Conservation (phyloP, 2,329 filamentous ascomycete genomes). For the Aspergillus candidus region DNA sequence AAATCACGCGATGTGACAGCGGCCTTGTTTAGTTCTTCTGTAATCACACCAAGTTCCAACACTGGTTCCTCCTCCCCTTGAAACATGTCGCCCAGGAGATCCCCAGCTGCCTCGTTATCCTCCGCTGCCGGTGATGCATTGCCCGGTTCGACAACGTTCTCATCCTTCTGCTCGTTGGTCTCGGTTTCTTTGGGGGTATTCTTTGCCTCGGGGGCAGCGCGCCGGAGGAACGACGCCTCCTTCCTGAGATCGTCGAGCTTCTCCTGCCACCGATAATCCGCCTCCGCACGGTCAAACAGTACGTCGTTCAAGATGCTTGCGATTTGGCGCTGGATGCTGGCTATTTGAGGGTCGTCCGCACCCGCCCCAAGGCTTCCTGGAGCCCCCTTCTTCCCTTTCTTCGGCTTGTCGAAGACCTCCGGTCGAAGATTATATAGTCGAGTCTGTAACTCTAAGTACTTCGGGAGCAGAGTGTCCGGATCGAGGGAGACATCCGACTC, state of each 20-base stretch:
- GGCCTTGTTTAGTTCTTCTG: conserved; percentile 18
- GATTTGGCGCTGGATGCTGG: conserved; percentile 67
- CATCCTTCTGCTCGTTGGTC: conserved; percentile 38
- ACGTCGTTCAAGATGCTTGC: conserved; percentile 71
- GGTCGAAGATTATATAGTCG: conserved; percentile 60
- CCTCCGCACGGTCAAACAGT: conserved; percentile 63
- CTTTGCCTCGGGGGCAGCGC: conserved; percentile 17
- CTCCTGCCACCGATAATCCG: conserved; percentile 60
- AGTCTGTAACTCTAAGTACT: conserved; percentile 69
- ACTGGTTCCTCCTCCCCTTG: conserved; percentile 37
- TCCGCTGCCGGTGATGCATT: conserved; percentile 14
- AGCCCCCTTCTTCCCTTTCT: conserved; percentile 38
- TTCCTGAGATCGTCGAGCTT: conserved; percentile 57
- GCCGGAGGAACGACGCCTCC: conserved; percentile 43
- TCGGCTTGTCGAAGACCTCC: conserved; percentile 41
- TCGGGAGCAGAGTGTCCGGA: conserved; percentile 66
- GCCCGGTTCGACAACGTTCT: conserved; percentile 15
- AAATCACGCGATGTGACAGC: conserved; percentile 67
- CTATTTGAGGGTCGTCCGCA: conserved; percentile 43
- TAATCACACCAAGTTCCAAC: conserved; percentile 39
- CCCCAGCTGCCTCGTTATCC: conserved; percentile 36
- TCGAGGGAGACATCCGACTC: conserved; percentile 62
- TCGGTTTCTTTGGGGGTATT: conserved; percentile 46
- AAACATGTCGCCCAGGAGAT: conserved; percentile 55
- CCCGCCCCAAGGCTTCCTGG: conserved; percentile 15